Evolutionary conservation across 176 grass and related monocot genomes (phyloP).

Genomic region (Ampelocalamus luodianensis): DNA sequence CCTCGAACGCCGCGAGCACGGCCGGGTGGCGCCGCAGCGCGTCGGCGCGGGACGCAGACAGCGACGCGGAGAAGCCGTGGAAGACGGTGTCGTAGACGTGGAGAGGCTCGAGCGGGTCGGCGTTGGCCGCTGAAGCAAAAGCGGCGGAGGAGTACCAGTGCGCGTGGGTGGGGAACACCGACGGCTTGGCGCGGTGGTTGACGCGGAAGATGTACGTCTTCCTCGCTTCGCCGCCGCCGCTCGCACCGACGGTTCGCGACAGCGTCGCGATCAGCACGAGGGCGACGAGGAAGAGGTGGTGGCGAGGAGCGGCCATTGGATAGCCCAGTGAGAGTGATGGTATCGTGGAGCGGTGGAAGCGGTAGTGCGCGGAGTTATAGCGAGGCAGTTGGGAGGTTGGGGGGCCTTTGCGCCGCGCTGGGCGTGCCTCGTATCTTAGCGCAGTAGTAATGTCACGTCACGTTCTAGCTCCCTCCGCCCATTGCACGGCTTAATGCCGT

Average conservation of each 20-base stretch:
- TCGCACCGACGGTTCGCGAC: not conserved
- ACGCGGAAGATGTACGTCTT: conserved; percentile 93
- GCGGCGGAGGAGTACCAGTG: conserved; percentile 83
- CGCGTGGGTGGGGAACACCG: conserved; percentile 68
- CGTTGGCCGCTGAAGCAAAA: conserved; percentile 26
- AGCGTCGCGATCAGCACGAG: conserved; percentile 33
- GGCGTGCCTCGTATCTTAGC: not conserved
- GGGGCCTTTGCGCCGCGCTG: not conserved
- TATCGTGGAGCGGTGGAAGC: conserved; percentile 31
- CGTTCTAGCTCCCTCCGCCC: not conserved
- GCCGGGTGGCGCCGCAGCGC: conserved; percentile 66
- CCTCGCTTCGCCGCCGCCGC: not conserved
- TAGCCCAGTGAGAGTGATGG: conserved; percentile 11
- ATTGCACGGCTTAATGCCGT: conserved; percentile 20
- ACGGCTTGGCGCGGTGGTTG: conserved; percentile 65
- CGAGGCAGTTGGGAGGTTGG: conserved; percentile 30
- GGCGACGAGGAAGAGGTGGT: conserved; percentile 24
- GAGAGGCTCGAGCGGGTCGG: conserved; percentile 54
- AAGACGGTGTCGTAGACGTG: conserved; percentile 90
- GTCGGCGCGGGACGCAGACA: conserved; percentile 52
- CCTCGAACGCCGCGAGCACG: conserved; percentile 84
- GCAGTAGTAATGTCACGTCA: conserved; percentile 28
- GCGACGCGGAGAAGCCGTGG: conserved; percentile 82
- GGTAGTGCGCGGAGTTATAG: conserved; percentile 42
- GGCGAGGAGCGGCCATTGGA: conserved; percentile 52